Conservation (phyloP, 768 basidiomycete genomes). For the Kwoniella sp. region DNA sequence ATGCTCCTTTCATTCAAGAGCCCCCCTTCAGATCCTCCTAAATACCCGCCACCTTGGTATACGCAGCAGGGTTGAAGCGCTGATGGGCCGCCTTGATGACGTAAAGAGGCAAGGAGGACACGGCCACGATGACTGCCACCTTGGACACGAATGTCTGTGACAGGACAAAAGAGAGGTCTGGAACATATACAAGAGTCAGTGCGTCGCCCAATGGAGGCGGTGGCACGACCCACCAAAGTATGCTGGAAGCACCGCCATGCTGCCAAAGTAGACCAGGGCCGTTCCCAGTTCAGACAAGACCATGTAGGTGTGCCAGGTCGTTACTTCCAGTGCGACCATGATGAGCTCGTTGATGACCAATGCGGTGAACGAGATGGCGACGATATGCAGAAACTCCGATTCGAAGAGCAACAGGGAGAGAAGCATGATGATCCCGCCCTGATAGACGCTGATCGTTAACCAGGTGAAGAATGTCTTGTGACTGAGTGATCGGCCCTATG, state of each 20-base stretch:
- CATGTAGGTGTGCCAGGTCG: slow-evolving; percentile 98
- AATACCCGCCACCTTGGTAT: slow-evolving; percentile 67
- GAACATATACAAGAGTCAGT: background rate
- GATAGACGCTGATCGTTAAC: slow-evolving; percentile 95
- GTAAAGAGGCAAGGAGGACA: slow-evolving; percentile 87
- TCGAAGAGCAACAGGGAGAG: slow-evolving; percentile 94
- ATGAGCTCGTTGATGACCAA: slow-evolving; percentile 93
- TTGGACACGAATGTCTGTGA: slow-evolving; percentile 88
- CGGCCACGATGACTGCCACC: slow-evolving; percentile 86
- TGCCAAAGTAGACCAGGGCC: slow-evolving; percentile 77
- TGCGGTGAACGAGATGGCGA: slow-evolving; percentile 95
- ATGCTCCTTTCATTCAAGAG: background rate
- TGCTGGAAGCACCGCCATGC: slow-evolving; percentile 88
- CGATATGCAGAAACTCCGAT: slow-evolving; percentile 94
- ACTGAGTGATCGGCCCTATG: slow-evolving; percentile 82
- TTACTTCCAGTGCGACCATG: slow-evolving; percentile 98
- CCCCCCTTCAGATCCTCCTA: slow-evolving; percentile 12
- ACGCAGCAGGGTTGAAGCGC: slow-evolving; percentile 83
- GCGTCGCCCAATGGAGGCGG: background rate
- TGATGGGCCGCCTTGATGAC: slow-evolving; percentile 81
- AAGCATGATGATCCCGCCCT: slow-evolving; percentile 99
- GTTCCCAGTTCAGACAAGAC: slow-evolving; percentile 85
- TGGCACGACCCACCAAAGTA: slow-evolving; percentile 81
- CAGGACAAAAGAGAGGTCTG: slow-evolving; percentile 89
- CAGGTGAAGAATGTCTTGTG: slow-evolving; percentile 99